A percentile compares a stretch with the other conserved stretches of the same genome.
phyloP scores from a whole-genome alignment of 23 red algal species.

The Agarophyton chilense region DNA sequence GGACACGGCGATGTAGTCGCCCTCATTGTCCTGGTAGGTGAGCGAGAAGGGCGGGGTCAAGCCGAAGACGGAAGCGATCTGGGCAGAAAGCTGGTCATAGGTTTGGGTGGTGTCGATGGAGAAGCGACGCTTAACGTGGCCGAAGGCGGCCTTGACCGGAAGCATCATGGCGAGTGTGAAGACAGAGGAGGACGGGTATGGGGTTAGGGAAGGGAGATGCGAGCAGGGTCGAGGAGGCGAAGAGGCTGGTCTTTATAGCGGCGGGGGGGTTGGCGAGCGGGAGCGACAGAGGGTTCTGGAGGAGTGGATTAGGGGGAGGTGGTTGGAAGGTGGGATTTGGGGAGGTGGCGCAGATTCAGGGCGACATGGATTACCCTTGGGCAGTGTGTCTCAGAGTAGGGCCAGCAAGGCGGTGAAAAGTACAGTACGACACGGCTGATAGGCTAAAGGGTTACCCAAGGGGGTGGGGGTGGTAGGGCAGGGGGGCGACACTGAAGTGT shows the following conservation, averaged over 20 bases:
- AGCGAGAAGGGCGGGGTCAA: slow-evolving; percentile 10
- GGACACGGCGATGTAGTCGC: slow-evolving; percentile 32
- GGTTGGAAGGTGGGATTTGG: too few relatives aligned
- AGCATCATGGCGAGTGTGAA: not conserved
- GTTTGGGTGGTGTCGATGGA: not conserved
- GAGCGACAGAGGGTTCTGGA: not conserved
- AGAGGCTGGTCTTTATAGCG: too few relatives aligned
- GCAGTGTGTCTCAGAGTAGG: too few relatives aligned
- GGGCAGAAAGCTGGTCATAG: not conserved
- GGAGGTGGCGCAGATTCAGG: not conserved
- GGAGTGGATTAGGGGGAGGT: too few relatives aligned
- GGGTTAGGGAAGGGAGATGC: not conserved
- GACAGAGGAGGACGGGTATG: not conserved
- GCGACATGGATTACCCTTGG: too few relatives aligned
- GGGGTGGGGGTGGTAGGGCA: not conserved
- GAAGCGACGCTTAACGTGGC: slow-evolving; percentile 25
- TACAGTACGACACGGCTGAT: too few relatives aligned
- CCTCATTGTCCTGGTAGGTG: slow-evolving; percentile 42
- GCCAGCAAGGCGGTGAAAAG: too few relatives aligned
- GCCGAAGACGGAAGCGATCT: not conserved
- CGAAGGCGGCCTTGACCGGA: slow-evolving; percentile 10
- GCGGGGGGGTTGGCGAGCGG: not conserved
- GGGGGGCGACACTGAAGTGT: too few relatives aligned
- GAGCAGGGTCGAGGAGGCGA: not conserved
- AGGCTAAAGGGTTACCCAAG: too few relatives aligned